Evolutionary conservation across 2,329 filamentous ascomycete species (phyloP).

Genomic region (Aspergillus neoniger): DNA sequence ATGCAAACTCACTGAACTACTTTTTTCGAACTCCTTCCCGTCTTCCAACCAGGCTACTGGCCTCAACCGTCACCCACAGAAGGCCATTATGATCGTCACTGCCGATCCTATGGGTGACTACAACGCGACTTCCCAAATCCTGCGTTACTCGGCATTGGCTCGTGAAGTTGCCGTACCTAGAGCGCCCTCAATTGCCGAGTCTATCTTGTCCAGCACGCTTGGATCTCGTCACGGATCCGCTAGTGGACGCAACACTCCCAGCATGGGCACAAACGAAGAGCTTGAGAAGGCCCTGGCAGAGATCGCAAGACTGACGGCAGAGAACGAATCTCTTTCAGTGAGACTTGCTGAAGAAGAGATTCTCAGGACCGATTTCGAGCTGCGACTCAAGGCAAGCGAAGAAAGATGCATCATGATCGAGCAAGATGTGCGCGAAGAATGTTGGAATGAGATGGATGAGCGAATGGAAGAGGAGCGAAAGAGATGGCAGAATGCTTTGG

Average conservation of each 20-base stretch:
- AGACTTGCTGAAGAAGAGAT: slow-evolving; percentile 72
- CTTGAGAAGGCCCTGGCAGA: slow-evolving; percentile 81
- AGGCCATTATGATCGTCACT: slow-evolving; percentile 93
- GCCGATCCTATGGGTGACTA: slow-evolving; percentile 92
- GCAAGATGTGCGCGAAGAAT: slow-evolving; percentile 83
- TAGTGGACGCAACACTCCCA: slow-evolving; percentile 48
- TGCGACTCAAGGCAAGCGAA: slow-evolving; percentile 67
- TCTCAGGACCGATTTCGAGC: slow-evolving; percentile 70
- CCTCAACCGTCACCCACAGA: slow-evolving; percentile 70
- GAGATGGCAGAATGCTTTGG: slow-evolving; percentile 78
- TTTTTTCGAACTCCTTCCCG: slow-evolving; percentile 86
- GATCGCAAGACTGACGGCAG: slow-evolving; percentile 74
- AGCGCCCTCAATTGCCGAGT: slow-evolving; percentile 77
- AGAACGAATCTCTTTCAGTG: slow-evolving; percentile 72
- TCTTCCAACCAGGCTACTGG: slow-evolving; percentile 54
- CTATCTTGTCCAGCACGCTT: slow-evolving; percentile 54
- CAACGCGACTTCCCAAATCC: slow-evolving; percentile 93
- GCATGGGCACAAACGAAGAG: slow-evolving; percentile 57
- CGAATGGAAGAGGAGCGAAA: slow-evolving; percentile 72
- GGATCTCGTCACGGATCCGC: slow-evolving; percentile 35
- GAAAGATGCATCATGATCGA: slow-evolving; percentile 72
- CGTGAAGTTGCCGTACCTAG: slow-evolving; percentile 90
- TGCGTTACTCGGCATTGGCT: slow-evolving; percentile 90
- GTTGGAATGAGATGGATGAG: slow-evolving; percentile 80
- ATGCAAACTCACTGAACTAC: slow-evolving; percentile 80